Evolutionary conservation across 75 land plant genomes (phyloP).

Genomic region (Isoetes taiwanensis): DNA sequence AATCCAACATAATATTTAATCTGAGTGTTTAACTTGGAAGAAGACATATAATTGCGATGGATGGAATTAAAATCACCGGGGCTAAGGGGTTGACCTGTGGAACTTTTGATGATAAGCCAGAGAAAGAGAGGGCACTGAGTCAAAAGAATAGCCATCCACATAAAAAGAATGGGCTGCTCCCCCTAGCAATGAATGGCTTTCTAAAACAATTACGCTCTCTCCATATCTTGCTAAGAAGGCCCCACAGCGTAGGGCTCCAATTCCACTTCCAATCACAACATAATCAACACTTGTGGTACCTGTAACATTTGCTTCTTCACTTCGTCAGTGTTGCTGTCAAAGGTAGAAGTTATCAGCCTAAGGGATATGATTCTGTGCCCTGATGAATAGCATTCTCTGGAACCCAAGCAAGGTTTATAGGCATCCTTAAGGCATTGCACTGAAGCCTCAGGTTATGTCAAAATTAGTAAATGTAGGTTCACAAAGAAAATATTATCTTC

Average conservation of each 20-base stretch:
- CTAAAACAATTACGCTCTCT: conserved; percentile 86
- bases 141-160: conserved; percentile 71
- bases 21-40: too few relatives aligned
- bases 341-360: too few relatives aligned
- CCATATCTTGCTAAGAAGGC: conserved; percentile 71
- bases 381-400: too few relatives aligned
- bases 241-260: conserved; percentile 84
- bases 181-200: conserved; percentile 85
- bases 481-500: too few relatives aligned
- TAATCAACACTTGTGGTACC: too few relatives aligned
- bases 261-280: conserved; percentile 91
- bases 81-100: conserved; percentile 96
- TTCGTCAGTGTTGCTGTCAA: too few relatives aligned
- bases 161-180: conserved; percentile 98
- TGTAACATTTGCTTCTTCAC: too few relatives aligned
- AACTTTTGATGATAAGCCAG: conserved; percentile 90
- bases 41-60: background rate
- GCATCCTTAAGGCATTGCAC: too few relatives aligned
- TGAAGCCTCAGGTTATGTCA: too few relatives aligned
- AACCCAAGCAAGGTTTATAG: too few relatives aligned
- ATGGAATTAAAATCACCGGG: conserved; percentile 35
- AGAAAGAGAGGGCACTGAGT: conserved; percentile 97
- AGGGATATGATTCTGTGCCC: too few relatives aligned
- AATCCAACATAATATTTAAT: background rate
- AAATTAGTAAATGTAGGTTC: too few relatives aligned